Base-by-base conservation (phyloP, 768 basidiomycete species). In the Phlegmacium glaucopus region DNA sequence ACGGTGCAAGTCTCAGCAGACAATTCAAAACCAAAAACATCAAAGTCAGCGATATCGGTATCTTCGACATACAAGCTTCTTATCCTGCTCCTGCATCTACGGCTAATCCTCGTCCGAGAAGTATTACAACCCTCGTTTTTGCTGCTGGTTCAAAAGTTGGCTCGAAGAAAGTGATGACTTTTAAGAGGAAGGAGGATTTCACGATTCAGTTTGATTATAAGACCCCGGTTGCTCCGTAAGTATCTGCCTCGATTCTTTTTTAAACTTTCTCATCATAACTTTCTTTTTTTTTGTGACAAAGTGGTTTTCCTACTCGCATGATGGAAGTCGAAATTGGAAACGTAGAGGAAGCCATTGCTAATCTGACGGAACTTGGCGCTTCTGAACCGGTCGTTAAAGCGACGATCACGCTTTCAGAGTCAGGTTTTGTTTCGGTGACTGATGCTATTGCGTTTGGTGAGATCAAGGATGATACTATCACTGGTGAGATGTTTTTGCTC, bases 1-100 rank as follows among this genome's bases (percentile, higher is more conserved):
- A 95, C 52, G 96, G 94, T 12, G 95, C 96, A 4, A 76, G 82
- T 17, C 77, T 94, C 22, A 92, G 87, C 55, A 76, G 87, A 34
- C 90, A 90, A 59, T 98, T 96, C 78, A 88, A 89, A 71, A 96
- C 96, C 41, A 99, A 98, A 71, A 83, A 87, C 56, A 87, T 97
- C 64, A 88, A 90, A 51, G 76, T 97, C 26, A 65, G 76, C 4
- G 96, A 98, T 62, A 75, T 89, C 49, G 66, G 68, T 12, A 68
- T 77, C 4, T 82, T 89, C 57, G 90, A 93, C 55, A 72, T 96
- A 47, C 85, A 90, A 63, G 80, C 84, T 6, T 83, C 86, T 11
- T 92, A 92, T 61, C 76, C 80, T 18, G 80, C 88, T 28, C 82
- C 87, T 39, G 52, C 76, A 5, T 73, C 82, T 32, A 61, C 74